A percentile compares a stretch with the other conserved stretches of the same genome.
Conservation (phyloP, 2,329 filamentous ascomycete genomes). For the Myriosclerotinia duriaeana region DNA sequence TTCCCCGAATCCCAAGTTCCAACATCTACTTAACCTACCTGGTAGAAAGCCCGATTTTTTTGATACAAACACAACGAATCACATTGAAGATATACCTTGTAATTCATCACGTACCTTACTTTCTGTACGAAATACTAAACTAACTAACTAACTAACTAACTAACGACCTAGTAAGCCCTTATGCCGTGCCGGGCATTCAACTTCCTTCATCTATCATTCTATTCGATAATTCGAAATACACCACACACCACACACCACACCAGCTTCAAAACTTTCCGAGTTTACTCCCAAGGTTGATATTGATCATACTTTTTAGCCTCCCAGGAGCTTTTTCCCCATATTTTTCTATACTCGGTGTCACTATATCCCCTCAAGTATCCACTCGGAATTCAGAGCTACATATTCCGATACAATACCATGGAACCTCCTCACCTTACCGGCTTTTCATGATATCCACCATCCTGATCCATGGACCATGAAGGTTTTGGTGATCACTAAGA, state of each 20-base stretch:
- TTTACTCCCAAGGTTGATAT: not conserved
- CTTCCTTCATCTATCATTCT: not conserved
- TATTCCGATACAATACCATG: conserved; percentile 1
- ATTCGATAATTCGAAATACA: not conserved
- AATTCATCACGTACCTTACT: conserved; percentile 11
- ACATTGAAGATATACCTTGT: not conserved
- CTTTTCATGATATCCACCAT: not conserved
- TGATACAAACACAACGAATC: not conserved
- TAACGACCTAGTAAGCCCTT: too few relatives aligned
- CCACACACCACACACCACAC: not conserved
- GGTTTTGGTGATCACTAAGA: not conserved
- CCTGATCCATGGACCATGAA: not conserved
- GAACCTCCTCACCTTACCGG: conserved; percentile 3
- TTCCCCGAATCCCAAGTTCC: not conserved
- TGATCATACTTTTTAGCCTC: not conserved
- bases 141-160: not conserved
- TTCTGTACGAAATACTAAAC: conserved; percentile 3
- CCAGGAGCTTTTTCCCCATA: not conserved
- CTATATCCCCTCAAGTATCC: not conserved
- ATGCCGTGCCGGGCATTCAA: not conserved
- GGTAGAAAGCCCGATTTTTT: conserved; percentile 3
- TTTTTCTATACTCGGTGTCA: not conserved
- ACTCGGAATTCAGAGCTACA: conserved; percentile 1
- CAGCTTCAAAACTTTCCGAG: not conserved
- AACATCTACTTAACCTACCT: conserved; percentile 1